Evolutionary conservation across 2,329 filamentous ascomycete species (phyloP).

Genomic region (Fusarium nanum): DNA sequence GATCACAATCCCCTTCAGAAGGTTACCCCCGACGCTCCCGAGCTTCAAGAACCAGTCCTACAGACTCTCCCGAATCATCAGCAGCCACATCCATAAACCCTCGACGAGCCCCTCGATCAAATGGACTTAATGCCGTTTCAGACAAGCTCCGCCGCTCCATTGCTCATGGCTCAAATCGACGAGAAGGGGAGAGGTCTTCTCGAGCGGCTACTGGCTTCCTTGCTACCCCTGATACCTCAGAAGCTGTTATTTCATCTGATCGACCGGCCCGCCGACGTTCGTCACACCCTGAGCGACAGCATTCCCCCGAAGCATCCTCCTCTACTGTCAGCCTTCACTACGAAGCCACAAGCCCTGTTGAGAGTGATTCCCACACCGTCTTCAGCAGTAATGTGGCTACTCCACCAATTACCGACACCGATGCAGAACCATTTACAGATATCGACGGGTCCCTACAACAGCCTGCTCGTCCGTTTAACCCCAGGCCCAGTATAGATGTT

Average conservation of each 20-base stretch:
- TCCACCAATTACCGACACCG: slow-evolving; percentile 79
- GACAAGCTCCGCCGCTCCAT: slow-evolving; percentile 53
- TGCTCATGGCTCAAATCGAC: slow-evolving; percentile 46
- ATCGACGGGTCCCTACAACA: slow-evolving; percentile 62
- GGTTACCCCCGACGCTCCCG: slow-evolving; percentile 49
- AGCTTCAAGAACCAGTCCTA: slow-evolving; percentile 45
- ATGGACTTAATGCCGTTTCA: slow-evolving; percentile 47
- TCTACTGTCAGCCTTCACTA: slow-evolving; percentile 55
- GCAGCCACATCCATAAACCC: slow-evolving; percentile 34
- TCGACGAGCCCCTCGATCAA: slow-evolving; percentile 46
- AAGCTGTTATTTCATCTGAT: slow-evolving; percentile 52
- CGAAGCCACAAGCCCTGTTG: slow-evolving; percentile 63
- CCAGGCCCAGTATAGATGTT: slow-evolving; percentile 71
- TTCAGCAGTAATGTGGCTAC: slow-evolving; percentile 76
- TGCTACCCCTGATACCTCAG: slow-evolving; percentile 70
- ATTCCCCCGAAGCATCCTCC: slow-evolving; percentile 59
- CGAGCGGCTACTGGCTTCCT: slow-evolving; percentile 53
- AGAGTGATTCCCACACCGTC: slow-evolving; percentile 67
- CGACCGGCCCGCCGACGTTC: slow-evolving; percentile 56
- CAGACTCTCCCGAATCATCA: slow-evolving; percentile 48
- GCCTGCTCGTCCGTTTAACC: slow-evolving; percentile 60
- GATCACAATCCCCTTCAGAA: slow-evolving; percentile 52
- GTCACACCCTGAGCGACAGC: slow-evolving; percentile 55
- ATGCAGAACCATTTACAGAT: slow-evolving; percentile 70
- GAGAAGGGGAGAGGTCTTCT: slow-evolving; percentile 42